phyloP scores from a whole-genome alignment of 805 yeast genomes.

The Yamadazyma insecticola region DNA sequence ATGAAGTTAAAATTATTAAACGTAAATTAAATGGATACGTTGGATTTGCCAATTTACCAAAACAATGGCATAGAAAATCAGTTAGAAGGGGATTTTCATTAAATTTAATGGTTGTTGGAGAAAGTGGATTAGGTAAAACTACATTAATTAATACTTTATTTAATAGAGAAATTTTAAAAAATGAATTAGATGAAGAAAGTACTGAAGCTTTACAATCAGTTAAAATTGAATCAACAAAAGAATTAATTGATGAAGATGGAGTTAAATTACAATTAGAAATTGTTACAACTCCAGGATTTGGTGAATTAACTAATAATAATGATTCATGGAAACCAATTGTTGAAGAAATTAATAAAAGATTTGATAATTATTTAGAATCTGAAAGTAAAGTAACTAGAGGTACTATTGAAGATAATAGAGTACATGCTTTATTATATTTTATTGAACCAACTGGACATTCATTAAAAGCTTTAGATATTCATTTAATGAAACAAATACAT shows the following conservation, averaged over 20 bases:
- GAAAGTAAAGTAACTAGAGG: conserved; percentile 82
- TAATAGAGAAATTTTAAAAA: conserved; percentile 33
- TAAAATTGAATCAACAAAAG: conserved; percentile 20
- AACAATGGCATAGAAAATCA: conserved; percentile 97
- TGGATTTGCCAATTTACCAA: conserved; percentile 96
- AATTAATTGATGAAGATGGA: conserved; percentile 79
- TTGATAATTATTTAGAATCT: conserved; percentile 81
- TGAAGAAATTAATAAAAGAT: conserved; percentile 81
- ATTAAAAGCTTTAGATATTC: conserved; percentile 82
- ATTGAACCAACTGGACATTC: conserved; percentile 97
- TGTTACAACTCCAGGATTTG: conserved; percentile 91
- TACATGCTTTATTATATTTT: conserved; percentile 90
- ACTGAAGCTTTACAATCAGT: conserved; percentile 21
- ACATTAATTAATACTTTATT: conserved; percentile 90
- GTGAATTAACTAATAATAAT: conserved; percentile 70
- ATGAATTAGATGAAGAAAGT: conserved; percentile 20
- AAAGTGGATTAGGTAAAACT: conserved; percentile 87
- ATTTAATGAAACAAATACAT: conserved; percentile 82
- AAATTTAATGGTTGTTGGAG: conserved; percentile 88
- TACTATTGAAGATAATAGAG: conserved; percentile 69
- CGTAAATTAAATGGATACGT: conserved; percentile 89
- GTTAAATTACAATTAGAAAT: conserved; percentile 81
- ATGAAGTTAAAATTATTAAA: conserved; percentile 59
- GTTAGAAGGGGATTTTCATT: conserved; percentile 84
- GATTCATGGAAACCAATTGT: conserved; percentile 86